A percentile compares a stretch with the other conserved stretches of the same genome.
phyloP scores from a whole-genome alignment of 805 yeast species.

The Starmerella potacharoeniae region DNA sequence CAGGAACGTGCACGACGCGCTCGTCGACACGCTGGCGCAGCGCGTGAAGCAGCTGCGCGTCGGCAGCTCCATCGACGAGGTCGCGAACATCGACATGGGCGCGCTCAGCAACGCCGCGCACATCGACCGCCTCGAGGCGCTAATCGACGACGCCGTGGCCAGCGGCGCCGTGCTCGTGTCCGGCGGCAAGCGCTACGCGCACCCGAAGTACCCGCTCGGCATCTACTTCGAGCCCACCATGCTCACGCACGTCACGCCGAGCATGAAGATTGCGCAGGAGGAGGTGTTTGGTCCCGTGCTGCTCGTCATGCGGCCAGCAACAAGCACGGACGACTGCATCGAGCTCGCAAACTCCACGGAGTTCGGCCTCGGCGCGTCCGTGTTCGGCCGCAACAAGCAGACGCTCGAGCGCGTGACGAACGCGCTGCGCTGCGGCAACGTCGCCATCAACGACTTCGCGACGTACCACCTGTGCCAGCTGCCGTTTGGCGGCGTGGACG shows the following conservation, averaged over 20 bases:
- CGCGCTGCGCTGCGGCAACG: constrained; percentile 68
- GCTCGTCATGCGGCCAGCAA: constrained; percentile 59
- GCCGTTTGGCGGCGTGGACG: constrained; percentile 92
- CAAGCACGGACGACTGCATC: constrained; percentile 53
- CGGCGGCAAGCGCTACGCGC: constrained; percentile 74
- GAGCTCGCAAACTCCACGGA: constrained; percentile 70
- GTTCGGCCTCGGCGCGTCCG: constrained; percentile 86
- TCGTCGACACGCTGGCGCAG: constrained; percentile 45
- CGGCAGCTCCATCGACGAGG: constrained; percentile 87
- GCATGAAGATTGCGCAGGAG: constrained; percentile 69
- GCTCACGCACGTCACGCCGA: constrained; percentile 64
- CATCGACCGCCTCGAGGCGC: constrained; percentile 52
- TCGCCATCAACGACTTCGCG: constrained; percentile 95
- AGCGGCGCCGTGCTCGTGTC: constrained; percentile 68
- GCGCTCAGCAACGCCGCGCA: constrained; percentile 79
- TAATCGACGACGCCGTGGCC: constrained; percentile 60
- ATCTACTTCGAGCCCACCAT: constrained; percentile 88
- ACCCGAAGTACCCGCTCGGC: constrained; percentile 93
- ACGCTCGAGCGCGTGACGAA: constrained; percentile 55
- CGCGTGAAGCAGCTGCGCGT: constrained; percentile 55
- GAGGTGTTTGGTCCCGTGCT: constrained; percentile 94
- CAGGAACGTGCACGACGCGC: constrained; percentile 50
- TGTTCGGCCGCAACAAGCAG: constrained; percentile 57
- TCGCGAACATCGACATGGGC: constrained; percentile 89
- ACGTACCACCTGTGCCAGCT: constrained; percentile 90